Evolutionary conservation across 345 rosid genomes (phyloP).

Genomic region (Laguncularia racemosa): DNA sequence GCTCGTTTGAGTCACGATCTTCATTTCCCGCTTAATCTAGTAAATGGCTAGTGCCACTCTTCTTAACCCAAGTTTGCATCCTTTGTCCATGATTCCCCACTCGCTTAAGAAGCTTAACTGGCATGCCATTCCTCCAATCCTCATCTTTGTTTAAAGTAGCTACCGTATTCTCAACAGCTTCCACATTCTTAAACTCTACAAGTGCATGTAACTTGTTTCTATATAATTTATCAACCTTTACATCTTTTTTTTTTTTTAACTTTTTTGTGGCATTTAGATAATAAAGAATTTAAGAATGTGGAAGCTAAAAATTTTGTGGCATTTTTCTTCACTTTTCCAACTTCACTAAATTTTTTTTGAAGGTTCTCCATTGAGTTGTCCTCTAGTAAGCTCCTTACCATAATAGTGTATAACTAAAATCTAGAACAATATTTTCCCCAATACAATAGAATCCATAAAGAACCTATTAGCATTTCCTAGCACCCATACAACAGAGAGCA

Average conservation of each 20-base stretch:
- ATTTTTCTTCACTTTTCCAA: slow-evolving; percentile 60
- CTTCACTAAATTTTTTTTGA: slow-evolving; percentile 51
- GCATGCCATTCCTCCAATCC: slow-evolving; percentile 94
- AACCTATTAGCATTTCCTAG: too few relatives aligned
- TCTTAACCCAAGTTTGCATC: slow-evolving; percentile 57
- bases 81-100: slow-evolving; percentile 47
- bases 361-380: slow-evolving; percentile 76
- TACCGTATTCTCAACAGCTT: slow-evolving; percentile 85
- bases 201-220: slow-evolving; percentile 74
- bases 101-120: slow-evolving; percentile 68
- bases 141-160: slow-evolving; percentile 63
- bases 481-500: too few relatives aligned
- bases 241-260: slow-evolving; percentile 45
- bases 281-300: too few relatives aligned
- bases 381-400: slow-evolving; percentile 90
- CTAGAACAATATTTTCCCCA: too few relatives aligned
- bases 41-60: slow-evolving; percentile 27
- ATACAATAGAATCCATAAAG: too few relatives aligned
- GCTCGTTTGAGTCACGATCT: slow-evolving; percentile 39
- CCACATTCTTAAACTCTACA: slow-evolving; percentile 73
- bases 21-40: slow-evolving; percentile 41
- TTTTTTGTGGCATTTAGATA: slow-evolving; percentile 57
- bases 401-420: slow-evolving; percentile 73
- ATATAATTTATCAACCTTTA: slow-evolving; percentile 37
- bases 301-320: too few relatives aligned